Evolutionary conservation across 495 filamentous ascomycete genomes (phyloP).

Genomic region (Hypoxylon fuscum): DNA sequence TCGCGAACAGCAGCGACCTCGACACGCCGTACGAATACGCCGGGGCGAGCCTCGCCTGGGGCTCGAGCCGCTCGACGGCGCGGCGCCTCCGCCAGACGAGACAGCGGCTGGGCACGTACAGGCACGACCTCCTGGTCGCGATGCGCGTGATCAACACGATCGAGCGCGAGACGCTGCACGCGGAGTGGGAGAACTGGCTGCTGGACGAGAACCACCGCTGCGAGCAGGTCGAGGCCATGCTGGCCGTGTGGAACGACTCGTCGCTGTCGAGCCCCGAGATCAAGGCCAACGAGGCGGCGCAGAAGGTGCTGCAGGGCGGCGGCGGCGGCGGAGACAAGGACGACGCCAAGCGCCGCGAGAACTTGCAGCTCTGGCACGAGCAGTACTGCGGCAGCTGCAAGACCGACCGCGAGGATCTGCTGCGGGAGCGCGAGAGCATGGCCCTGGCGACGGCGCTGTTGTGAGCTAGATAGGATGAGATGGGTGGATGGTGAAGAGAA

Average conservation of each 20-base stretch:
- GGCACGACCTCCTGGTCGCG: slow-evolving; percentile 92
- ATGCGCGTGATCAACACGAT: slow-evolving; percentile 89
- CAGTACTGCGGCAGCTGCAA: slow-evolving; percentile 80
- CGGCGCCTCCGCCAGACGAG: slow-evolving; percentile 77
- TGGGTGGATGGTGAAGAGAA: background rate
- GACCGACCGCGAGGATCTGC: slow-evolving; percentile 59
- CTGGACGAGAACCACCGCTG: slow-evolving; percentile 74
- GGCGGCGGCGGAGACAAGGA: slow-evolving; percentile 19
- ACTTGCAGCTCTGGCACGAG: slow-evolving; percentile 69
- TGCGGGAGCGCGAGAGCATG: slow-evolving; percentile 38
- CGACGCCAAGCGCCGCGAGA: slow-evolving; percentile 53
- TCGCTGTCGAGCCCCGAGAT: slow-evolving; percentile 37
- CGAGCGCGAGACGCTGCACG: slow-evolving; percentile 81
- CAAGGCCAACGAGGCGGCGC: slow-evolving; percentile 20
- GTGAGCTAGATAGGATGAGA: background rate
- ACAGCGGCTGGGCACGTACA: slow-evolving; percentile 80
- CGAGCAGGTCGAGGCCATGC: slow-evolving; percentile 65
- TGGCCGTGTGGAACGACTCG: slow-evolving; percentile 41
- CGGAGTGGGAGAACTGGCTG: slow-evolving; percentile 94
- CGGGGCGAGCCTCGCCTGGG: slow-evolving; percentile 51
- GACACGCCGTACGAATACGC: slow-evolving; percentile 60
- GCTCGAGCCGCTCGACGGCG: slow-evolving; percentile 66
- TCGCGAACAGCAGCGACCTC: slow-evolving; percentile 62
- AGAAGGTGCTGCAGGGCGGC: slow-evolving; percentile 39
- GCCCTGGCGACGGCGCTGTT: slow-evolving; percentile 13